Evolutionary conservation across 1,139 yeast species (phyloP).

Genomic region (Hanseniaspora sp.): DNA sequence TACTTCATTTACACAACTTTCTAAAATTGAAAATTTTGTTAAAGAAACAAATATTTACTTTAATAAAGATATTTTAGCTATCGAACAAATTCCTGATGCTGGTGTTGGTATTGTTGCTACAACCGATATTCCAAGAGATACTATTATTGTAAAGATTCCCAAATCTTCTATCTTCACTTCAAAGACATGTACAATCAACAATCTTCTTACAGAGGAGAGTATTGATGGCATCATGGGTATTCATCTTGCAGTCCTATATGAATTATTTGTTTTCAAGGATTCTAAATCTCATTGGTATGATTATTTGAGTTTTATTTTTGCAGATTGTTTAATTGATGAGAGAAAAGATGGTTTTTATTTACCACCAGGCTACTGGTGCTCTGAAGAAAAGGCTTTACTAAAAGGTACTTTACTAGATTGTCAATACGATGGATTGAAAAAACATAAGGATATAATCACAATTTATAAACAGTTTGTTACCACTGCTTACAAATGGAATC

Average conservation of each 20-base stretch:
- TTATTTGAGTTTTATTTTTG: conserved; percentile 34
- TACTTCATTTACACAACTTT: conserved; percentile 1
- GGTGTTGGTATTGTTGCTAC: conserved; percentile 69
- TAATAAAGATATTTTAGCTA: conserved; percentile 30
- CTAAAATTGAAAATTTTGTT: conserved; percentile 10
- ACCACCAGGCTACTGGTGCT: conserved; percentile 61
- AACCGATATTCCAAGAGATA: conserved; percentile 31
- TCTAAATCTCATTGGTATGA: conserved; percentile 63
- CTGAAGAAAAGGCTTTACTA: conserved; percentile 38
- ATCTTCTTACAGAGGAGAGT: conserved; percentile 49
- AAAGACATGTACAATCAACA: conserved; percentile 54
- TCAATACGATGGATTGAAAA: conserved; percentile 35
- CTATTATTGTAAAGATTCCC: conserved; percentile 31
- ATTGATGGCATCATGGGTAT: conserved; percentile 58
- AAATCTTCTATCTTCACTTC: conserved; percentile 46
- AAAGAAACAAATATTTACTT: conserved; percentile 33
- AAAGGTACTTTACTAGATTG: conserved; percentile 57
- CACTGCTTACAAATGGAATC: conserved; percentile 36
- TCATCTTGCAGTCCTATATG: conserved; percentile 62
- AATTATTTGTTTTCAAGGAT: conserved; percentile 37
- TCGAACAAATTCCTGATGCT: conserved; percentile 43
- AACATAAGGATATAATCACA: conserved; percentile 40
- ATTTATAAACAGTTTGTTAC: conserved; percentile 43
- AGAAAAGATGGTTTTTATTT: conserved; percentile 24
- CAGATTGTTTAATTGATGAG: neutral